phyloP scores from a whole-genome alignment of 2,329 filamentous ascomycete genomes.

The Thelonectria discophora region DNA sequence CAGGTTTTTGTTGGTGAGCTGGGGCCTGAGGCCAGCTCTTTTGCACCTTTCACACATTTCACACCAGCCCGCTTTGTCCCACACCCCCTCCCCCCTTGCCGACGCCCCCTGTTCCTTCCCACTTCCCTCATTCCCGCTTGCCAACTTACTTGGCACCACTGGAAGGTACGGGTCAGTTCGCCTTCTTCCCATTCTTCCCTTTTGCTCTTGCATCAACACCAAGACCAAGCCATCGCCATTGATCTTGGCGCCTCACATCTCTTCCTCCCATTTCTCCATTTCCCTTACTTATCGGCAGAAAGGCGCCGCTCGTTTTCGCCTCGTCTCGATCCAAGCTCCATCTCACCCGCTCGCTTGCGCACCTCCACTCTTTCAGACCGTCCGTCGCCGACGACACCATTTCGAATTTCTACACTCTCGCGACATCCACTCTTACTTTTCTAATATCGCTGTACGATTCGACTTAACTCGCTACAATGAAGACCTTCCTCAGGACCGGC shows the following conservation, averaged over 20 bases:
- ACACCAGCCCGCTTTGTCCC: constrained; percentile 7
- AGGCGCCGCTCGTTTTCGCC: constrained; percentile 25
- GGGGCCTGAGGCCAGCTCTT: neutral
- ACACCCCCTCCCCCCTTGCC: constrained; percentile 21
- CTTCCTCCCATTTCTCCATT: constrained; percentile 1
- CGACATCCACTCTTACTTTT: constrained; percentile 25
- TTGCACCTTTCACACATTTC: neutral
- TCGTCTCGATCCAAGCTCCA: constrained; percentile 1
- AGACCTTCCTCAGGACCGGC: constrained; percentile 30
- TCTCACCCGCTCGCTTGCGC: constrained; percentile 6
- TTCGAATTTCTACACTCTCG: neutral
- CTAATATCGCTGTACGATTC: constrained; percentile 16
- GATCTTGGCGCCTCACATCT: constrained; percentile 20
- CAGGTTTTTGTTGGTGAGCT: neutral
- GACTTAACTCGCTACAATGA: constrained; percentile 32
- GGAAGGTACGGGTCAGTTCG: constrained; percentile 12
- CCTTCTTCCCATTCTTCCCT: constrained; percentile 20
- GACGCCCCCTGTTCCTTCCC: constrained; percentile 19
- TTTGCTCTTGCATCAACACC: constrained; percentile 35
- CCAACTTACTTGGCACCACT: constrained; percentile 35
- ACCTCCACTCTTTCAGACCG: constrained; percentile 14
- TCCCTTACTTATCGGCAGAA: neutral
- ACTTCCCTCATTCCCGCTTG: constrained; percentile 35
- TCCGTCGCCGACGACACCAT: constrained; percentile 11
- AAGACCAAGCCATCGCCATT: constrained; percentile 29